Evolutionary conservation across 129 eudicot genomes (phyloP).

Genomic region (sunflower (Helianthus annuus)): HanXRQr2.0-SUNRISE NC_035442.2:13761513-13762012

Average conservation of each 20-base stretch:
- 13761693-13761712: too few relatives aligned
- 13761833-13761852: background rate
- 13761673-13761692: too few relatives aligned
- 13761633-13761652: too few relatives aligned
- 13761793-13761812: background rate
- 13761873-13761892: background rate
- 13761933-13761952: constrained; percentile 75
- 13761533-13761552: too few relatives aligned
- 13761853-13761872: background rate
- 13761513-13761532: too few relatives aligned
- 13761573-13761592: too few relatives aligned
- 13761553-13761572: too few relatives aligned
- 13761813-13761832: background rate
- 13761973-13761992: constrained; percentile 37
- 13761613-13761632: too few relatives aligned
- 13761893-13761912: constrained; percentile 4
- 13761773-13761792: background rate
- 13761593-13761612: too few relatives aligned
- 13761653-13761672: too few relatives aligned
- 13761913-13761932: constrained; percentile 15
- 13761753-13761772: background rate
- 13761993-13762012: constrained; percentile 18
- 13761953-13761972: constrained; percentile 77
- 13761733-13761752: too few relatives aligned
- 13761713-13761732: too few relatives aligned